Evolutionary conservation across 78 protist genomes (phyloP).

Genomic region (Dictyostelium capitatum): DNA sequence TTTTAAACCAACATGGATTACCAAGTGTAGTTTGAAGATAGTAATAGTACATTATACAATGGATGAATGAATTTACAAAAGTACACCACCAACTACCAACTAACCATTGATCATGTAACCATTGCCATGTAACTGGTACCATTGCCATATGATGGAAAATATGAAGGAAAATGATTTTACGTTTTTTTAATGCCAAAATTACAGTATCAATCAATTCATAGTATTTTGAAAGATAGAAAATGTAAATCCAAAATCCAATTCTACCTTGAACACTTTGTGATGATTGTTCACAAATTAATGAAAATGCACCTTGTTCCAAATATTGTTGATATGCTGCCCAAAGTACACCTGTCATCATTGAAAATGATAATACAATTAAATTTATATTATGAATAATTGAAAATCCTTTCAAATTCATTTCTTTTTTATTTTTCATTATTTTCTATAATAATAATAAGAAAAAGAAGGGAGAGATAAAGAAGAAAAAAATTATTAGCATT

Average conservation of each 20-base stretch:
- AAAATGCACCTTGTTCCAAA: constrained; percentile 52
- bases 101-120: constrained; percentile 51
- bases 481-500: background rate
- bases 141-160: constrained; percentile 90
- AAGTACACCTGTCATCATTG: constrained; percentile 74
- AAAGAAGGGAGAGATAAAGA: background rate
- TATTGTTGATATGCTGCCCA: constrained; percentile 58
- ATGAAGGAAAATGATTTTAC: constrained; percentile 81
- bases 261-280: constrained; percentile 63
- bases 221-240: constrained; percentile 88
- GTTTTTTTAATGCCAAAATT: constrained; percentile 83
- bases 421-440: constrained; percentile 66
- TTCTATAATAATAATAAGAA: background rate
- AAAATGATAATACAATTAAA: constrained; percentile 52
- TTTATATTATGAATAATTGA: constrained; percentile 68
- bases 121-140: constrained; percentile 69
- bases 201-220: constrained; percentile 92
- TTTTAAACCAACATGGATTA: constrained; percentile 83
- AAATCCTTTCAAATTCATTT: constrained; percentile 39
- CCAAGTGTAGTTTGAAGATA: constrained; percentile 70
- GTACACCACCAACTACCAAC: constrained; percentile 71
- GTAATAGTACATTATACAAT: constrained; percentile 86
- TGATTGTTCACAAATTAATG: constrained; percentile 46
- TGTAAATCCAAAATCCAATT: constrained; percentile 83
- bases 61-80: constrained; percentile 85